Evolutionary conservation across 306 rosid genomes (phyloP).

Genomic region (Acacia acuminata): DNA sequence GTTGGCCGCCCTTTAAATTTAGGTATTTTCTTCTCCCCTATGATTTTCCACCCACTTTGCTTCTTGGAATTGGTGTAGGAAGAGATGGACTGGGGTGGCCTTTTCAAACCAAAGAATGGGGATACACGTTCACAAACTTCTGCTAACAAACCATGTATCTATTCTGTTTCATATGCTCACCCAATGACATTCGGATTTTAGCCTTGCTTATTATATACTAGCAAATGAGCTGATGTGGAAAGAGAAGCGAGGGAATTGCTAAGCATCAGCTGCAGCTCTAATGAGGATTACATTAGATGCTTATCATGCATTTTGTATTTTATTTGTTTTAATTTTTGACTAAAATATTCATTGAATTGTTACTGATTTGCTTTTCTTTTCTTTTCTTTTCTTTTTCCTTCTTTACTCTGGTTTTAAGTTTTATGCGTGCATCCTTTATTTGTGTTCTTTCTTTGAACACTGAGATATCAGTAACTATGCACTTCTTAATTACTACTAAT

Average conservation of each 20-base stretch:
- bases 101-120: slow-evolving; percentile 47
- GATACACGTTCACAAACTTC: slow-evolving; percentile 21
- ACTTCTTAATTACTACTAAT: background rate
- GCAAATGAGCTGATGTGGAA: slow-evolving; percentile 4
- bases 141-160: slow-evolving; percentile 41
- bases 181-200: background rate
- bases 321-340: background rate
- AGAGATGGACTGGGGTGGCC: slow-evolving; percentile 51
- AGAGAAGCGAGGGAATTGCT: background rate
- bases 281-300: background rate
- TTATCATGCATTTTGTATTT: background rate
- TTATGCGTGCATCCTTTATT: background rate
- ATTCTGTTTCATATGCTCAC: background rate
- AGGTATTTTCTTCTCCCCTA: slow-evolving; percentile 41
- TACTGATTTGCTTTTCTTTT: background rate
- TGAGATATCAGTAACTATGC: background rate
- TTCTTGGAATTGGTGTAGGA: background rate
- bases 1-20: slow-evolving; percentile 93
- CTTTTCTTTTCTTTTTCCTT: background rate
- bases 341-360: background rate
- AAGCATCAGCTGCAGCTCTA: background rate
- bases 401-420: background rate
- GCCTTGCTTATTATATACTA: background rate
- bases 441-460: background rate
- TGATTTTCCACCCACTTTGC: background rate